Base-by-base conservation (phyloP, 2,329 filamentous ascomycete species). In the Monosporascus sp. region DNA sequence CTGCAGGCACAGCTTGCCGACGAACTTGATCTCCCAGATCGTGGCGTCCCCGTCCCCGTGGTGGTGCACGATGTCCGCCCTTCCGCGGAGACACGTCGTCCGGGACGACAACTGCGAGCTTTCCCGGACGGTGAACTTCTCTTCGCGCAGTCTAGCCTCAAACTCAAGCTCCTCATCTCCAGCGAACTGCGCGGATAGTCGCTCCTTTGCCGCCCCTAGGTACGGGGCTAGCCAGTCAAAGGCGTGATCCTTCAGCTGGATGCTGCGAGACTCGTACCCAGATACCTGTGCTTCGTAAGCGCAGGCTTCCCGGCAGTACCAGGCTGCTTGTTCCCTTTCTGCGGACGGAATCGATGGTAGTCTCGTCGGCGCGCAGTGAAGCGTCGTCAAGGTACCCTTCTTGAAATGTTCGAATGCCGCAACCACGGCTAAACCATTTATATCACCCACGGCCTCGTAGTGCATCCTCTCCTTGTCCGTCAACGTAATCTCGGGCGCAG, bases 21-120 rank as follows among this genome's bases (percentile, higher is more conserved):
- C 63, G 52, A 68, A 68, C 38, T 68, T 68, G 47, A 68, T 61
- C 54, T 68, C 65, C 64, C 64, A 67, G 24, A 68, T 48, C 14
- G 54, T 44, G 17, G 57, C 44, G 17, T 46, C 17, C 14, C 38
- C 20, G 18, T 5, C 41, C 14, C 22, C 42, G 18, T n/a, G 20
- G 41, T 48, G 50, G 15, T 49, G 39, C 24, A 55, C 31, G 34
- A 54, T 55, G 47, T 54, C 53, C 8, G 41, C 47, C 3, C 20
- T 17, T 20, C 50, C 50, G 9, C 2, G 14, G 3, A 52, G n/a
- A 4, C 17, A 34, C 8, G 47, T 52, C 11, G 15, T n/a, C 39
- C 24, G 39, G 22, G 11, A 46, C 8, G 17, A 5, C n/a, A 44
- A 8, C 8, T 18, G 6, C 20, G 27, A 24, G 27, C 6, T 20